Conservation (phyloP, 768 basidiomycete species). For the Dioszegia aurantiaca region DNA sequence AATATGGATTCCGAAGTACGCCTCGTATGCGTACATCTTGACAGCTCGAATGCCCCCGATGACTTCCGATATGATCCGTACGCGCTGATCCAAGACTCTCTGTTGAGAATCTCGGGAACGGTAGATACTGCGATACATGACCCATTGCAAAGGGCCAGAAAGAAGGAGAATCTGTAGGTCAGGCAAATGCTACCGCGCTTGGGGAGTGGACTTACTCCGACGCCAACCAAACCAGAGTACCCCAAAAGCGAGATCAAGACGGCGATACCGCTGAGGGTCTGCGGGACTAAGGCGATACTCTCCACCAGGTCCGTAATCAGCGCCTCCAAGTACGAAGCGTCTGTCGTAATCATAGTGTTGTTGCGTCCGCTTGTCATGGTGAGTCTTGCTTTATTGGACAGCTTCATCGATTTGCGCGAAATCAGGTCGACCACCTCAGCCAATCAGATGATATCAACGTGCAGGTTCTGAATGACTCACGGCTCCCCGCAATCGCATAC, state of each 20-base stretch:
- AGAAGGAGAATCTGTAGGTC: constrained; percentile 54
- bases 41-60: constrained; percentile 65
- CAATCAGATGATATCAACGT: not conserved
- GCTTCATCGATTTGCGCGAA: constrained; percentile 56
- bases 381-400: constrained; percentile 62
- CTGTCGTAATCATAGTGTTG: constrained; percentile 67
- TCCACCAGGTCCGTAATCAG: constrained; percentile 48
- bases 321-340: constrained; percentile 53
- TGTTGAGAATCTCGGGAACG: constrained; percentile 47
- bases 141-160: constrained; percentile 62
- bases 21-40: constrained; percentile 64
- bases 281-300: constrained; percentile 61
- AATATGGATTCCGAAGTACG: constrained; percentile 32
- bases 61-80: constrained; percentile 52
- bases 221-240: constrained; percentile 65
- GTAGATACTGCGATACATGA: constrained; percentile 55
- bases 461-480: not conserved
- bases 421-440: constrained; percentile 15
- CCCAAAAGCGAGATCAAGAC: constrained; percentile 68
- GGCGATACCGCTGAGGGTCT: constrained; percentile 62
- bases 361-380: constrained; percentile 65
- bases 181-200: not conserved
- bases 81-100: constrained; percentile 63
- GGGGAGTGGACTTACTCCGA: constrained; percentile 17
- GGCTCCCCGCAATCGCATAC: constrained; percentile 8